phyloP scores from a whole-genome alignment of 441 rosid genomes.

The Pelargonium exstipulatum region DNA sequence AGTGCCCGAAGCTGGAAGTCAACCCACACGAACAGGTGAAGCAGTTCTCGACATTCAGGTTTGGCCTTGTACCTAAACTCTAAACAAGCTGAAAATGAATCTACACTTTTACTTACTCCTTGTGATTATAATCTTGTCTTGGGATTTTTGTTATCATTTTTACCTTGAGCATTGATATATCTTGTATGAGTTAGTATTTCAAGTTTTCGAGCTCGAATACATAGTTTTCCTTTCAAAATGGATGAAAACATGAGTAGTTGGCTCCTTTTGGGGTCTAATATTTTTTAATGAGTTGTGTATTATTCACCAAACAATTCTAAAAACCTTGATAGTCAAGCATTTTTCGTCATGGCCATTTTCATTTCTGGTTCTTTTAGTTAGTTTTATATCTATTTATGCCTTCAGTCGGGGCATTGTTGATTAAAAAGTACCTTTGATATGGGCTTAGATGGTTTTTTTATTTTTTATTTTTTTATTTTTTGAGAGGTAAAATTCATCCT shows the following conservation, averaged over 20 bases:
- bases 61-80: slow-evolving; percentile 20
- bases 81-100: neutral
- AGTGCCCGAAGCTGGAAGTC: slow-evolving; percentile 99
- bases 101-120: neutral
- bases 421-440: neutral
- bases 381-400: neutral
- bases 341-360: neutral
- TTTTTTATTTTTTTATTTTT: too few species aligned
- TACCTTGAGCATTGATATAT: neutral
- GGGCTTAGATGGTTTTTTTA: neutral
- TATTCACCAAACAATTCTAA: neutral
- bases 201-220: neutral
- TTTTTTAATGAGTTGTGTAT: neutral
- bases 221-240: neutral
- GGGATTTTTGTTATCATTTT: neutral
- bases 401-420: neutral
- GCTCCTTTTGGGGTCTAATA: neutral
- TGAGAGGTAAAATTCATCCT: too few species aligned
- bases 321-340: neutral
- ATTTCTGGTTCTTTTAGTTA: neutral
- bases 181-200: too few species aligned
- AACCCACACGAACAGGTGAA: slow-evolving; percentile 97
- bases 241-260: neutral
- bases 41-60: slow-evolving; percentile 98
- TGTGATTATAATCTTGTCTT: neutral